Base-by-base conservation (phyloP, 2,329 filamentous ascomycete genomes). In the Fusarium sp. region DNA sequence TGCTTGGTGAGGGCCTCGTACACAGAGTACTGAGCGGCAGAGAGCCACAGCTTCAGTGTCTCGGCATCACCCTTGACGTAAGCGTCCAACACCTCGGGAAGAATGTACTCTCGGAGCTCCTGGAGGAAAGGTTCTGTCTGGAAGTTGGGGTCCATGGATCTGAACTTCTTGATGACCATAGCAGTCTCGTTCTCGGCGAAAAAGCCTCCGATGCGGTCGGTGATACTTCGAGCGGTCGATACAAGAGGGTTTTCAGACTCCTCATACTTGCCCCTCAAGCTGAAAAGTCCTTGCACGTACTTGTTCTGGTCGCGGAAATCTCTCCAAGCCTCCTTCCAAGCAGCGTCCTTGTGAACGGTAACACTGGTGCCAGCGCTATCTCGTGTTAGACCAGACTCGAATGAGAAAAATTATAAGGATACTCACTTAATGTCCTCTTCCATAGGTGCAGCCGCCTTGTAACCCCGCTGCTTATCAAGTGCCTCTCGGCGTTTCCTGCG, bases 151-250 rank as follows among this genome's bases (percentile, higher is more conserved):
- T 99, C 96, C 90, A 98, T 98, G 77, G 95, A 90, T 51, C 95
- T 92, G 87, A 99, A 97, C 82, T 95, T 97, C 86, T 98, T 98
- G 85, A 98, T 97, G 39, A 99, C 96, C 88, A 92, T 92, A 35
- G 96, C 96, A 0, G 94, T 98, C 85, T 99, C 96, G 82, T 98
- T 99, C 83, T 99, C 96, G 70, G 96, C 96, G 75, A 99, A 99
- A 85, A 98, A 99, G 33, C 96, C 94, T 51, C 93, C 94, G 42
- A 99, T 91, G 64, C 93, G 90, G 82, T 99, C 96, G 37, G 95
- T 95, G 76, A 99, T 97, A 81, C 94, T 94, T 79, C 96, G 92
- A 3, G 95, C 96, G 0, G 95, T 98, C 51, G 91, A 93, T 72
- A 99, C 94, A 46, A 99, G 87, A 11, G 96, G 95, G 82, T 99